Conservation (phyloP, 139 green algal species). For the Dunaliella sp. region DNA sequence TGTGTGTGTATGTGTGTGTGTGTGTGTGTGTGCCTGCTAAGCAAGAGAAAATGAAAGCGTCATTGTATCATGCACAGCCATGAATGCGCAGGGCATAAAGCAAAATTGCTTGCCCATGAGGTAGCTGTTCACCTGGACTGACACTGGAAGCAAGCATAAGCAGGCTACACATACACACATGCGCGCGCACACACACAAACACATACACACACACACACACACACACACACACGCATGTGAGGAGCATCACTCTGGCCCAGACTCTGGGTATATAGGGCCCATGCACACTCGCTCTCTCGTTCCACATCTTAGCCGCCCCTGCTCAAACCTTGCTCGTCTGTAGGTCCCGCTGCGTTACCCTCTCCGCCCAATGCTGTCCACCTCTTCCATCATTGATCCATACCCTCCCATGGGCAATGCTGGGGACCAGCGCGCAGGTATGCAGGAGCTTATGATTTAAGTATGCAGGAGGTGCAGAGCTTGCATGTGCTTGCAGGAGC, state of each 20-base stretch:
- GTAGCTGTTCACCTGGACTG: not conserved
- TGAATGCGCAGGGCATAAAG: no score
- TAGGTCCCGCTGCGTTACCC: constrained; percentile 70
- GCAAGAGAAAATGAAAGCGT: no score
- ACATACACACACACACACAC: not conserved
- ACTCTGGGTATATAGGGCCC: not conserved
- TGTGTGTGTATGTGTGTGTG: constrained; percentile 13
- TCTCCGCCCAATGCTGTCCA: constrained; percentile 45
- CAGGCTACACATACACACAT: not conserved
- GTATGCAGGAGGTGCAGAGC: no score
- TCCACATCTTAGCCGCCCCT: not conserved
- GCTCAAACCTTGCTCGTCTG: constrained; percentile 12
- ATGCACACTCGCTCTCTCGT: no score
- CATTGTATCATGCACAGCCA: no score
- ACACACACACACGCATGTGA: not conserved
- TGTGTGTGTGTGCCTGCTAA: constrained; percentile 21
- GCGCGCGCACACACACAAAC: not conserved
- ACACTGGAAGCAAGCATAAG: not conserved
- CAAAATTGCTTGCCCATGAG: not conserved
- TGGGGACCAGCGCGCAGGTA: not conserved
- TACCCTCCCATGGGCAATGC: constrained; percentile 7
- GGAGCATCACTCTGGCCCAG: not conserved
- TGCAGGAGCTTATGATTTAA: no score
- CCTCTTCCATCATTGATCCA: constrained; percentile 50
- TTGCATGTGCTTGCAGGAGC: no score